Percentiles rank a stretch among this genome's conserved stretches.
Conservation (phyloP, 2,329 filamentous ascomycete genomes). For the Pseudogymnoascus sp. region DNA sequence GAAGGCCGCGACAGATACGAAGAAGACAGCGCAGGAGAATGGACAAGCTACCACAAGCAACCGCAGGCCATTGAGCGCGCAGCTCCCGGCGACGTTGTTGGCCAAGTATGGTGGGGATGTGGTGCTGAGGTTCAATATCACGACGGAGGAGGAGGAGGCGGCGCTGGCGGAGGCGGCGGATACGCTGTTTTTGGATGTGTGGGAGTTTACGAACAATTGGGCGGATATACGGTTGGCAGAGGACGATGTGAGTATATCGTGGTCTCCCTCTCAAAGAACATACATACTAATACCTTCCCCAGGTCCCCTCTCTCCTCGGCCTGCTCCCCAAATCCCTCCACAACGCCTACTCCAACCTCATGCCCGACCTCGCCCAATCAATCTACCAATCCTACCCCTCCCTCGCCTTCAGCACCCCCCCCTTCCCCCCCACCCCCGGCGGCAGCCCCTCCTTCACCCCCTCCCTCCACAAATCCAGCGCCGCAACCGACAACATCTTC, state of each 20-base stretch:
- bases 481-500: slow-evolving; percentile 63
- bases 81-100: slow-evolving; percentile 28
- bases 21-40: slow-evolving; percentile 14
- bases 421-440: slow-evolving; percentile 10
- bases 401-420: slow-evolving; percentile 16
- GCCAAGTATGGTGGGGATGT: slow-evolving; percentile 66
- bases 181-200: slow-evolving; percentile 77
- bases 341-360: slow-evolving; percentile 62
- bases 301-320: slow-evolving; percentile 65
- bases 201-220: slow-evolving; percentile 74
- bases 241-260: slow-evolving; percentile 50
- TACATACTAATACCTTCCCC: slow-evolving; percentile 12
- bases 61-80: slow-evolving; percentile 20
- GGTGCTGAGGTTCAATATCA: slow-evolving; percentile 83
- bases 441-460: neutral
- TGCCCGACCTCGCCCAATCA: slow-evolving; percentile 69
- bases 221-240: slow-evolving; percentile 76
- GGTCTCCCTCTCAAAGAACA: neutral
- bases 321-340: slow-evolving; percentile 69
- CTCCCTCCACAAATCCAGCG: slow-evolving; percentile 60
- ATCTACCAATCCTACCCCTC: slow-evolving; percentile 65
- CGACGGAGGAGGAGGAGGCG: slow-evolving; percentile 55
- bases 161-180: slow-evolving; percentile 66
- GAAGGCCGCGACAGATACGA: slow-evolving; percentile 17
- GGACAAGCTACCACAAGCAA: slow-evolving; percentile 15